Conservation (phyloP, 75 land plant species). For the Azolla pinnata region DNA sequence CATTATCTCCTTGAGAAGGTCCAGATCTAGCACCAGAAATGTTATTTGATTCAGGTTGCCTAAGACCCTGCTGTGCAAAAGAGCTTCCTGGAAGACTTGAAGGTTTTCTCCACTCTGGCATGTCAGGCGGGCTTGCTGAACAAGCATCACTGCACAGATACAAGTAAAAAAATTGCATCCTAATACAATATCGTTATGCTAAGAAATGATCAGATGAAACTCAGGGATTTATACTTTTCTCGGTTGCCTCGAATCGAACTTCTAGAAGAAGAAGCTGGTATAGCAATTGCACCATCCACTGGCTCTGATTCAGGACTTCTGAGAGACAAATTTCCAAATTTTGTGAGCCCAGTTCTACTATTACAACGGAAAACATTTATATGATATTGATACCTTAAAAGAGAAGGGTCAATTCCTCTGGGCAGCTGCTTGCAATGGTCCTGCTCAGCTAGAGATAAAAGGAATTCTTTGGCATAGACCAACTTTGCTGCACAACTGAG, state of each 20-base stretch:
- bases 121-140: constrained; percentile 19
- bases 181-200: neutral
- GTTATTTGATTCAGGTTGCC: constrained; percentile 9
- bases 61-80: constrained; percentile 22
- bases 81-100: constrained; percentile 17
- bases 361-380: neutral
- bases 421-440: constrained; percentile 62
- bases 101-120: constrained; percentile 33
- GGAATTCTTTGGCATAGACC: constrained; percentile 55
- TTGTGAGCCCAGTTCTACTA: neutral
- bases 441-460: constrained; percentile 52
- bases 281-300: constrained; percentile 4
- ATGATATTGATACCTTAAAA: constrained; percentile 41
- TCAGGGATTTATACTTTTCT: constrained; percentile 1
- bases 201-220: neutral
- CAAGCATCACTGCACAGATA: constrained; percentile 18
- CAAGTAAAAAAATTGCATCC: neutral
- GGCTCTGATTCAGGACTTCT: neutral
- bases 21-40: constrained; percentile 4
- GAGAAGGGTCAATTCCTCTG: constrained; percentile 43
- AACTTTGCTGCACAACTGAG: constrained; percentile 24
- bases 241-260: constrained; percentile 3
- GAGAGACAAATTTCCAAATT: neutral
- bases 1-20: neutral
- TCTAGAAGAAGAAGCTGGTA: constrained; percentile 11